Percentiles rank a stretch among this genome's conserved stretches.
These are phyloP conservation scores for Pichia sp. DNA, from an alignment of 1,139 yeast species.

Conservation along the genomic window DNA sequence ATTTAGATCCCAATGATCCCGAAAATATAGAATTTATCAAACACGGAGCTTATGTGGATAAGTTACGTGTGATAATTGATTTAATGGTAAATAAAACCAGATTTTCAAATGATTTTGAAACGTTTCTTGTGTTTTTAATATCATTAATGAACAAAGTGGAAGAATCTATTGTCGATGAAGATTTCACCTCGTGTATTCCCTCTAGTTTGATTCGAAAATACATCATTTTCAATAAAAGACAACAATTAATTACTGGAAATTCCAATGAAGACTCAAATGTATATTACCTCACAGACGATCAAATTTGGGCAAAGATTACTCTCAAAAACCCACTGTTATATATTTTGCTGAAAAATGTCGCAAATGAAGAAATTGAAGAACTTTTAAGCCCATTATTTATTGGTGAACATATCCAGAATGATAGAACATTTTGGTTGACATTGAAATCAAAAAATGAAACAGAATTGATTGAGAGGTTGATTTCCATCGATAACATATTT, in stretches of 20 bases:
- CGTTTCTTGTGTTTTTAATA: constrained; percentile 4
- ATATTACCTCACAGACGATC: constrained; percentile 1
- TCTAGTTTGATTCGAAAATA: constrained; percentile 2
- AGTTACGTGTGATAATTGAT: constrained; percentile 10
- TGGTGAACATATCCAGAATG: constrained; percentile 4
- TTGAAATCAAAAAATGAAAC: constrained; percentile 4
- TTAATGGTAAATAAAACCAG: constrained; percentile 7
- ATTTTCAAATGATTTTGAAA: constrained; percentile 5
- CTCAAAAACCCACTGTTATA: constrained; percentile 7
- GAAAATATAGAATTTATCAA: constrained; percentile 4
- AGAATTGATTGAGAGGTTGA: constrained; percentile 9
- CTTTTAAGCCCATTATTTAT: constrained; percentile 5
- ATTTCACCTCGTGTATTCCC: constrained; percentile 1
- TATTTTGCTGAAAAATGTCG: constrained; percentile 2
- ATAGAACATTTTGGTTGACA: constrained; percentile 8
- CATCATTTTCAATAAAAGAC: constrained; percentile 2
- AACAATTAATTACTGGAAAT: background rate
- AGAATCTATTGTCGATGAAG: constrained; percentile 1
- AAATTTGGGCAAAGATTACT: constrained; percentile 1
- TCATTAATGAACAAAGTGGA: constrained; percentile 3
- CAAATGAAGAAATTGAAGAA: constrained; percentile 8
- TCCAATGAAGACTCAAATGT: background rate
- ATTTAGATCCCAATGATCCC: constrained; percentile 5
- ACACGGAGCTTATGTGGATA: constrained; percentile 11
- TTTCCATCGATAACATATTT: constrained; percentile 1